Conservation (phyloP, 1,284 basidiomycete genomes). For the Leccinum solheimii region DNA sequence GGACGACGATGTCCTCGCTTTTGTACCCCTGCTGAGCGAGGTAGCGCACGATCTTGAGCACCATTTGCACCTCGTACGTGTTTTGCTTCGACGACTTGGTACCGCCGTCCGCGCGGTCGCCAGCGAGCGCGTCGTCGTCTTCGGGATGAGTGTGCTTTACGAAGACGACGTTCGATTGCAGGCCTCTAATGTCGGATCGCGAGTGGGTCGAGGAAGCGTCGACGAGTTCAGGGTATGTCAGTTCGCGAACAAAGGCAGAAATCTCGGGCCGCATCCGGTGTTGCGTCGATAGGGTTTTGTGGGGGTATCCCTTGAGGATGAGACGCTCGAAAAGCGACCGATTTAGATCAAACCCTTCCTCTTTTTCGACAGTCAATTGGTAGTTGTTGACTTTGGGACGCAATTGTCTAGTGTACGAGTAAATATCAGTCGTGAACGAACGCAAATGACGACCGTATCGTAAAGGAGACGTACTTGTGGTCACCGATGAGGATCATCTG, state of each 20-base stretch:
- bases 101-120: conserved; percentile 44
- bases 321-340: conserved; percentile 64
- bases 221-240: conserved; percentile 61
- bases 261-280: conserved; percentile 72
- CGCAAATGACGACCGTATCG: neutral
- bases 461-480: conserved; percentile 53
- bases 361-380: conserved; percentile 59
- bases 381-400: conserved; percentile 66
- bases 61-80: conserved; percentile 54
- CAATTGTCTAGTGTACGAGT: conserved; percentile 48
- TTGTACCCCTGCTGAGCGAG: conserved; percentile 65
- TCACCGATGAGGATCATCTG: conserved; percentile 68
- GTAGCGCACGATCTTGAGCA: conserved; percentile 63
- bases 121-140: conserved; percentile 35
- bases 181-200: conserved; percentile 51
- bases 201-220: conserved; percentile 50
- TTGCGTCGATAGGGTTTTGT: conserved; percentile 50
- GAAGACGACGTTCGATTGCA: conserved; percentile 57
- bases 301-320: conserved; percentile 56
- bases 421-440: neutral
- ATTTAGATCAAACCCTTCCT: conserved; percentile 59
- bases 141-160: conserved; percentile 56
- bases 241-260: conserved; percentile 51
- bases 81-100: conserved; percentile 58
- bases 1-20: conserved; percentile 54